phyloP scores from a whole-genome alignment of 805 yeast genomes.

The Candida gorgasii region DNA sequence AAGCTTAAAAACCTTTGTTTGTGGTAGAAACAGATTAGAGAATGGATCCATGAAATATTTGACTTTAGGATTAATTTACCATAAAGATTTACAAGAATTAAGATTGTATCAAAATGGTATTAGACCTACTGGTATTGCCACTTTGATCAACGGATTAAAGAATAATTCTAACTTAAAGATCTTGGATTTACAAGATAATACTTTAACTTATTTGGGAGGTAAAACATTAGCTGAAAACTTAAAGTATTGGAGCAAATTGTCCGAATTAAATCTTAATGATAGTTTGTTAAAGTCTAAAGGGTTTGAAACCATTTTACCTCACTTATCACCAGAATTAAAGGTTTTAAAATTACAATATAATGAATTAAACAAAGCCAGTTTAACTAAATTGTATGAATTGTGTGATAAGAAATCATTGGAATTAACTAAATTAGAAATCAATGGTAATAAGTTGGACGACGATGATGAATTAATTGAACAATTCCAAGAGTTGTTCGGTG shows the following conservation, averaged over 20 bases:
- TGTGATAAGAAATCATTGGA: conserved; percentile 56
- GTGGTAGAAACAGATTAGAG: conserved; percentile 97
- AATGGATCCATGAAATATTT: conserved; percentile 88
- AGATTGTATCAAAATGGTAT: conserved; percentile 95
- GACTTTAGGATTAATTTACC: conserved; percentile 82
- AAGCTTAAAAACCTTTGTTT: conserved; percentile 78
- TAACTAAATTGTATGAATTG: conserved; percentile 58
- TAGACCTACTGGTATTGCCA: conserved; percentile 87
- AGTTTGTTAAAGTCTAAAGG: conserved; percentile 84
- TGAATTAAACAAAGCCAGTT: conserved; percentile 51
- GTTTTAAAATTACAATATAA: conserved; percentile 13
- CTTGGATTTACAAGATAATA: conserved; percentile 92
- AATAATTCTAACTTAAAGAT: conserved; percentile 59
- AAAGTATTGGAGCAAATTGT: conserved; percentile 61
- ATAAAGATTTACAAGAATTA: conserved; percentile 68
- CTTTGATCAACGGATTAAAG: conserved; percentile 64
- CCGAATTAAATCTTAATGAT: conserved; percentile 85
- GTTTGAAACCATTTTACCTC: conserved; percentile 45
- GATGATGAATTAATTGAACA: conserved; percentile 70
- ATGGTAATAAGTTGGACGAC: conserved; percentile 92
- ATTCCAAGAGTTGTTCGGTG: conserved; percentile 63
- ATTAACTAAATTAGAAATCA: conserved; percentile 72
- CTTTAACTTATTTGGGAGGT: conserved; percentile 78
- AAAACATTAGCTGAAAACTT: conserved; percentile 47
- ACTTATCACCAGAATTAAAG: conserved; percentile 1